Evolutionary conservation across 306 rosid species (phyloP), one percentile per base, ranked within the genome.

Genomic region (Sphenostylis stenocarpa): DNA sequence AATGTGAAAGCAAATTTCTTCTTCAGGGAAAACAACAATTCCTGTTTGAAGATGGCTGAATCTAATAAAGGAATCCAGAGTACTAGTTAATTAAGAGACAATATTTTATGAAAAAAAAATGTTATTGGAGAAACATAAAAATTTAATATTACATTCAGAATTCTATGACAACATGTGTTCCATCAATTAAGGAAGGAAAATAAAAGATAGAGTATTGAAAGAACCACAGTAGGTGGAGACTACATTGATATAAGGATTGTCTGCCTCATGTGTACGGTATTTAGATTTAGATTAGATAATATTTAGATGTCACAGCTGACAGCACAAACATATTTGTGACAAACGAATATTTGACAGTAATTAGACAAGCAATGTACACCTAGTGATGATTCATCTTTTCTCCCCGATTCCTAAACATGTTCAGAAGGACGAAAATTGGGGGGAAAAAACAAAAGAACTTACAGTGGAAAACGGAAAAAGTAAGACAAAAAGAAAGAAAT

Each of bases 1-100:
- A 80, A 52, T 21, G 63, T 24, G 33, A 67, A 65, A 45, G 78
- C 80, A 66, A 74, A 73, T 72, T 34, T 19, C 73, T 70, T 75
- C 72, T 73, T 71, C 77, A 56, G 65, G 47, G 61, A 76, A 78
- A 64, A 63, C 64, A 67, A 57, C 39, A 39, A 21, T 20, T 58
- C 64, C 14, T 33, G 55, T 55, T 23, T 21, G 48, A 33, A 56
- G 63, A 17, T 44, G 47, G n/a, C 62, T 52, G 45, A 49, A 26
- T 45, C 53, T 66, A 60, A 31, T 67, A 19, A 70, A 41, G 17
- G 44, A 43, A 33, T n/a, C 64, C 9, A 76, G 15, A 49, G 67
- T 36, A 69, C 45, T 33, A n/a, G 47, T 60, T 11, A 61, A 36
- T 60, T 11, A 69, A 36, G 67, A 60, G 24, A 75, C 67, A 49